Base-by-base conservation (phyloP, 805 yeast genomes). In the Candida tibetensis region DNA sequence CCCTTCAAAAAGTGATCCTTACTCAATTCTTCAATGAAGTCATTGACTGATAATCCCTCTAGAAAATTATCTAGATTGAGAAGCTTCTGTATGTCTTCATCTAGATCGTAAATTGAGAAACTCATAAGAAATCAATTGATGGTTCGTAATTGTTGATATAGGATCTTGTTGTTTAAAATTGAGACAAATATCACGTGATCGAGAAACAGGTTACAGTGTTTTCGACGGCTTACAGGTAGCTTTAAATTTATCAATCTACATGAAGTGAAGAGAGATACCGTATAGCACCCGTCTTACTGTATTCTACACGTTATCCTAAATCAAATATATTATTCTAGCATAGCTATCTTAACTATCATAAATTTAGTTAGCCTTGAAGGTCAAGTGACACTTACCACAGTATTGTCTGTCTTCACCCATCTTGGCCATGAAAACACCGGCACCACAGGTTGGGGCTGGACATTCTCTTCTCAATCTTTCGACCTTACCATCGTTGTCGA, bases 341-440 rank as follows among this genome's bases (percentile, higher is more conserved):
- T 7, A 7, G 25, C 25, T 21, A 21, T 7, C n/a, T 7, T 10
- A 27, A 27, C 31, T 30, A 35, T 28, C 22, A 36, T 28, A 28
- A 35, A 39, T 36, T 37, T 42, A 37, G 53, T 52, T 44, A 36
- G 52, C 50, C 69, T 81, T 84, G 78, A 82, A 84, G 72, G 96
- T 90, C 64, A 85, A 77, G 84, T 90, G 97, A 81, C 99, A 93
- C 81, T 86, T 89, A 79, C 99, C 99, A 79, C 99, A 93, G 97
- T 93, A 93, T 76, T 85, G 95, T 82, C 99, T 90, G 85, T 84
- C 90, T 71, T 79, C 75, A 21, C 25, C 25, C 91, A 86, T 90
- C 89, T 90, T 84, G 63, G 98, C 99, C 96, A 93, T 89, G 93
- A 91, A 91, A 74, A 87, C 84, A 85, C 97, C 97, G 58, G 96